Conservation (phyloP, 208 protist species). For the Leptomonas pyrrhocoris region DNA sequence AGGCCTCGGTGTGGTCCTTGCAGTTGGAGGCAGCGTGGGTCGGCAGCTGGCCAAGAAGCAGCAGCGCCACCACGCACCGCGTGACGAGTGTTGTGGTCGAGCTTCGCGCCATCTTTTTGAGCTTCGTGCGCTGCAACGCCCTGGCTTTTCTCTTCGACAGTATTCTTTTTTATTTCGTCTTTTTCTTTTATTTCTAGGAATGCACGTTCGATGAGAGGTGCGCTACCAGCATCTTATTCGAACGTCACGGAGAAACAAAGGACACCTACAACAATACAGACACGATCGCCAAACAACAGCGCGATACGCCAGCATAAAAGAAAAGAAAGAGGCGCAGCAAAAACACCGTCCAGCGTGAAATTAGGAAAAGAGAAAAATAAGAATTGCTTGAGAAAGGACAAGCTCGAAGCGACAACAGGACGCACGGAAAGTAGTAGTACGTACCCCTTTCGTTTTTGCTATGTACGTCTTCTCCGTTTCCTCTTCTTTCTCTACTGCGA, state of each 20-base stretch:
- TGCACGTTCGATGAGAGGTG: not conserved
- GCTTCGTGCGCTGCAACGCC: not conserved
- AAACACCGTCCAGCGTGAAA: too few relatives aligned
- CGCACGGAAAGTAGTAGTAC: too few relatives aligned
- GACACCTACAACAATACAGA: not conserved
- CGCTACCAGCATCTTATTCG: too few relatives aligned
- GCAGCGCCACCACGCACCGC: constrained; percentile 5
- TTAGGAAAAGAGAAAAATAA: constrained; percentile 11
- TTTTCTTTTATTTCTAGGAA: not conserved
- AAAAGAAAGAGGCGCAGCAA: not conserved
- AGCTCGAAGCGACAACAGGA: not conserved
- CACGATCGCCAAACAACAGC: too few relatives aligned
- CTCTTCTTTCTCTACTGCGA: too few relatives aligned
- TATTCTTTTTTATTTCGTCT: too few relatives aligned
- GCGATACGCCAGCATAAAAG: too few relatives aligned
- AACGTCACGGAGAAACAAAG: too few relatives aligned
- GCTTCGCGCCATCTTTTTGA: not conserved
- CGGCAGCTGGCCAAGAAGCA: not conserved
- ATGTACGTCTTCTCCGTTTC: too few relatives aligned
- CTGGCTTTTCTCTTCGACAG: not conserved
- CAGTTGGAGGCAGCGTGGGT: constrained; percentile 27
- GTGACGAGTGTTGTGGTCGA: not conserved
- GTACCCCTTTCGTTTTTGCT: too few relatives aligned
- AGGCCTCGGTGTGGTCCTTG: constrained; percentile 37
- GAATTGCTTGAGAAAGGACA: not conserved